Base-by-base conservation (phyloP, 2,329 filamentous ascomycete species). In the Cercospora zeina region DNA sequence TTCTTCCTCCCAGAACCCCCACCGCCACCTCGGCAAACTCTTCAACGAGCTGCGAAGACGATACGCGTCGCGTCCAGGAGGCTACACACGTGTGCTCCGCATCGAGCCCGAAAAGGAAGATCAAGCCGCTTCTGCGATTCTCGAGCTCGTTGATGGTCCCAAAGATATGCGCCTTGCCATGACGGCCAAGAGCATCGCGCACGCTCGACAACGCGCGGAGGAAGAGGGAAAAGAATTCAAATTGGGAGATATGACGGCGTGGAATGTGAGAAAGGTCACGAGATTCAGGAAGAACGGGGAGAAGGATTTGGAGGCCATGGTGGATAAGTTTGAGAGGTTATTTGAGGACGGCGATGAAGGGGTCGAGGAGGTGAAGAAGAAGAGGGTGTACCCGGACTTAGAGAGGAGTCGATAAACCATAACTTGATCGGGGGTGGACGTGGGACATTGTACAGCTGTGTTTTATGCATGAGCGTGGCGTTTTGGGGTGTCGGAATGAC, bases 111-210 rank as follows among this genome's bases (percentile, higher is more conserved):
- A 89, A 71, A 91, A 93, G 76, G 84, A 85, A 72, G 93, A 97
- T 77, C 91, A 97, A 79, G 93, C 90, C 8, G 85, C 88, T 66
- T 93, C 89, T 34, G 93, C 95, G 21, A 93, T 99, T 67, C 87
- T 99, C 53, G 92, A 97, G 78, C 85, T 99, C 33, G 93, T 99
- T 65, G 95, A 99, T 77, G 93, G 93, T 36, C 91, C 92, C 34
- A 89, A 88, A 75, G 95, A 99, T 77, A 90, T 96, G 81, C 89
- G 93, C 34, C 97, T 97, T 79, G 91, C 91, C 71, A 87, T 97
- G 85, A 96, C 93, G 2, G 95, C 95, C 27, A 89, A 89, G 70
- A 88, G 91, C 0, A 82, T 97, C 6, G 91, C 90, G 47, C 83
- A 87, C 30, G 57, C 63, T 14, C 36, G 62, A 16, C 42, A 39